Percentiles rank a stretch among this genome's conserved stretches.
Conservation (phyloP, 768 basidiomycete species). For the Goffeauzyma gilvescens region DNA sequence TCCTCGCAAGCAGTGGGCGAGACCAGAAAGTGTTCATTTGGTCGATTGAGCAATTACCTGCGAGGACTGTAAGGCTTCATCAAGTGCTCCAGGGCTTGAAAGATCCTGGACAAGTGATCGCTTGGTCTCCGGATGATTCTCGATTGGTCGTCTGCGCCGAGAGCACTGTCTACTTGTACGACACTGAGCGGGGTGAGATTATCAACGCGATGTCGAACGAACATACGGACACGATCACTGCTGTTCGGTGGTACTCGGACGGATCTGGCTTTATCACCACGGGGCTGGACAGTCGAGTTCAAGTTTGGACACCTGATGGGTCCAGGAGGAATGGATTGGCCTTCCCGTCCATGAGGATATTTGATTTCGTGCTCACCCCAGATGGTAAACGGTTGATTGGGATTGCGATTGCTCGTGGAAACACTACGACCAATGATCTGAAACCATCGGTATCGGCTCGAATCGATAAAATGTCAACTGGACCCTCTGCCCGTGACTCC, state of each 20-base stretch:
- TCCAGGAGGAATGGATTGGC: no score
- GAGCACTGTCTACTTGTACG: constrained; percentile 68
- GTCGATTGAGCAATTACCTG: constrained; percentile 40
- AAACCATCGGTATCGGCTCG: not conserved
- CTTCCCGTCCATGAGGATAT: constrained; percentile 67
- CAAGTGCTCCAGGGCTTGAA: no score
- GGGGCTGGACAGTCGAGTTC: constrained; percentile 37
- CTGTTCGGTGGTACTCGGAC: constrained; percentile 73
- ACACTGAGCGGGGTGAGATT: constrained; percentile 46
- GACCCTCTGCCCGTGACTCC: not conserved
- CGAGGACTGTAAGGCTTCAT: constrained; percentile 1
- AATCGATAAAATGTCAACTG: no score
- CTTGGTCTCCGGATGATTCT: constrained; percentile 82
- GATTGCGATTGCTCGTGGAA: constrained; percentile 39
- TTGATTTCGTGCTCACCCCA: constrained; percentile 69
- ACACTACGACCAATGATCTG: constrained; percentile 39
- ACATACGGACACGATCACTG: constrained; percentile 66
- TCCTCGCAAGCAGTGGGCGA: constrained; percentile 69
- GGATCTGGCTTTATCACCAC: constrained; percentile 56
- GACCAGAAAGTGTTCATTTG: constrained; percentile 80
- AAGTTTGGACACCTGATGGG: constrained; percentile 47
- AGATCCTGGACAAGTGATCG: constrained; percentile 57
- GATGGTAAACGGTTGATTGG: constrained; percentile 66
- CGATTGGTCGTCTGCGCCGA: constrained; percentile 70
- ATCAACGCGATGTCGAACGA: constrained; percentile 31